Evolutionary conservation across 2,329 filamentous ascomycete genomes (phyloP), one percentile per base, ranked within the genome.

Genomic region (Dactylellina cionopaga): DNA sequence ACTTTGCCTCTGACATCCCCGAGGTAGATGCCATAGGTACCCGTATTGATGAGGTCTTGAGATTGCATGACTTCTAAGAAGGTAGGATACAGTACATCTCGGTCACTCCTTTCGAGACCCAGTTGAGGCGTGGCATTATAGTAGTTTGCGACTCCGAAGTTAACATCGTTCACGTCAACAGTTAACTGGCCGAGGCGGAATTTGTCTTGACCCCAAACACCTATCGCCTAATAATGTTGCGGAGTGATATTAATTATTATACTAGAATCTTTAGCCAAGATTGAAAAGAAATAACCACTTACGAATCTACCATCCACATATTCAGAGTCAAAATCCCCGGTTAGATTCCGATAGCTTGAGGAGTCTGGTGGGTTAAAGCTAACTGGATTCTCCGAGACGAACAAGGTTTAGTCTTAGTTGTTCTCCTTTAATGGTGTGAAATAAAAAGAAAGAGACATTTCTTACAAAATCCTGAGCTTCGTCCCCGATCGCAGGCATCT

Each of bases 51-150:
- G 3, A 65, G n/a, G 24, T 31, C 29, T 15, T 55, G 7, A 7
- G 10, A 5, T 31, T 46, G 39, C 47, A 65, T 65, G 2, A 47
- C 60, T 22, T 55, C 60, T 0, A 65, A 27, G 37, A 65, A 65
- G 1, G 60, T 37, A n/a, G n/a, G n/a, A n/a, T n/a, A n/a, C n/a
- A n/a, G n/a, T n/a, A n/a, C n/a, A n/a, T n/a, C n/a, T n/a, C n/a
- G n/a, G 27, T 43, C 39, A 39, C 54, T 58, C 5, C 27, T 35
- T 10, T 46, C 54, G 2, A 58, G n/a, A 5, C 54, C 54, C 10
- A 58, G 3, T 5, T 22, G n/a, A 10, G 54, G 54, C 5, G 2
- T 58, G 19, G 39, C 39, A 10, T 58, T 58, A 17, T 58, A 58
- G 27, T 7, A 44, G 24, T 25, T 5, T 5, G 15, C 54, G 54